Evolutionary conservation across 2,329 filamentous ascomycete species (phyloP).

Genomic region (Claviceps humidiphila): DNA sequence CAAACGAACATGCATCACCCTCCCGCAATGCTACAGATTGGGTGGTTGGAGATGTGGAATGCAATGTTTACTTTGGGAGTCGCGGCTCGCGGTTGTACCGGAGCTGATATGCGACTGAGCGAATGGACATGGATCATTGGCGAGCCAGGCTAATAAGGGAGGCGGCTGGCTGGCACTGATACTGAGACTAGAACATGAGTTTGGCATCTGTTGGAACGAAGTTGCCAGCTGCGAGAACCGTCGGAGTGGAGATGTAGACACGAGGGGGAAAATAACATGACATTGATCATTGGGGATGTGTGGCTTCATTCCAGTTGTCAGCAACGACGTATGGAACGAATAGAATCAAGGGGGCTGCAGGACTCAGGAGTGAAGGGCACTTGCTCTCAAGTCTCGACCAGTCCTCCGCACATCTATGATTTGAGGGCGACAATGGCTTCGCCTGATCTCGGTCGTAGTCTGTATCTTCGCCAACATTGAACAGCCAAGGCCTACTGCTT

Average conservation of each 20-base stretch:
- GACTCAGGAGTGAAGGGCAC: neutral
- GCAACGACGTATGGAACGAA: constrained; percentile 4
- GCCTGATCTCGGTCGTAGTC: neutral
- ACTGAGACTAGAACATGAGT: constrained; percentile 7
- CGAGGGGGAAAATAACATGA: neutral
- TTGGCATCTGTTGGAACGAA: constrained; percentile 6
- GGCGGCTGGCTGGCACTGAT: constrained; percentile 6
- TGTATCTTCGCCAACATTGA: neutral
- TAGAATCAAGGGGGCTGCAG: neutral
- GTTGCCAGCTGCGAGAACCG: constrained; percentile 5
- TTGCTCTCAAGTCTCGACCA: neutral
- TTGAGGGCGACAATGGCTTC: neutral
- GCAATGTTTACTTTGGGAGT: constrained; percentile 9
- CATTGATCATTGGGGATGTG: neutral
- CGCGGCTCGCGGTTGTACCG: constrained; percentile 7
- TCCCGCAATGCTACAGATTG: neutral
- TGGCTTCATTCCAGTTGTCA: constrained; percentile 8
- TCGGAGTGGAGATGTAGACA: constrained; percentile 1
- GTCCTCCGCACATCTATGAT: neutral
- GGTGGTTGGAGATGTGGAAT: constrained; percentile 8
- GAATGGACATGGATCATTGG: neutral
- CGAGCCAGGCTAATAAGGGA: constrained; percentile 6
- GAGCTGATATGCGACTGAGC: neutral
- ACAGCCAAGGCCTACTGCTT: neutral
- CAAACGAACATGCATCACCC: neutral